phyloP scores from a whole-genome alignment of 2,329 filamentous ascomycete genomes.

The Diaporthe citri region DNA sequence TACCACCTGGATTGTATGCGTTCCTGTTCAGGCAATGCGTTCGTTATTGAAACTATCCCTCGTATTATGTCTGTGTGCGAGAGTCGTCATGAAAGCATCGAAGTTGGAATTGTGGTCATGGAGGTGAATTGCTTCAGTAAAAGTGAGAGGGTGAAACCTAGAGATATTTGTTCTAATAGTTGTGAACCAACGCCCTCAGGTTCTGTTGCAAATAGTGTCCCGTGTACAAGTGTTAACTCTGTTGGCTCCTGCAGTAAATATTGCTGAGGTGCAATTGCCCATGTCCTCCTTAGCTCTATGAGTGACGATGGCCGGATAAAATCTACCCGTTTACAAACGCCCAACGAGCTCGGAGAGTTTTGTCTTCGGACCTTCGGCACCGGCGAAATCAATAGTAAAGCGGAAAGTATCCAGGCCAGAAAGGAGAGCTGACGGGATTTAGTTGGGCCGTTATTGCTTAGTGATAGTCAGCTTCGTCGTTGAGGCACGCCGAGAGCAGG shows the following conservation, averaged over 20 bases:
- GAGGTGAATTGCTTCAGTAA: no score
- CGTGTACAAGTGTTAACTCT: background rate
- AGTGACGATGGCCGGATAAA: background rate
- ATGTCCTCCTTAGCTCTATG: background rate
- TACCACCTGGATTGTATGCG: background rate
- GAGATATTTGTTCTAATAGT: no score
- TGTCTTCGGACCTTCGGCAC: background rate
- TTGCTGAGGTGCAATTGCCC: background rate
- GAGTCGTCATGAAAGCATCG: background rate
- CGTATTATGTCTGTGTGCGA: background rate
- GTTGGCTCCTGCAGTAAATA: background rate
- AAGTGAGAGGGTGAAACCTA: no score
- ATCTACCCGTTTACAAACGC: background rate
- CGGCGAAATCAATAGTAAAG: background rate
- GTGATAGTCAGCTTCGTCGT: background rate
- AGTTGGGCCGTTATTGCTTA: constrained; percentile 2
- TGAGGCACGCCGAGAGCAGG: background rate
- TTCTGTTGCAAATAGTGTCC: no score
- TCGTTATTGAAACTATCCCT: background rate
- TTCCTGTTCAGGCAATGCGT: background rate
- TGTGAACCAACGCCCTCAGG: no score
- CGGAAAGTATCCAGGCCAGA: background rate
- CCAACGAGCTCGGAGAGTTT: constrained; percentile 3
- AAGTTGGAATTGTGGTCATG: no score
- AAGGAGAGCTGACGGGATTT: background rate